phyloP scores from a whole-genome alignment of 108 stramenopile species.

The Nitzschia sp. region DNA sequence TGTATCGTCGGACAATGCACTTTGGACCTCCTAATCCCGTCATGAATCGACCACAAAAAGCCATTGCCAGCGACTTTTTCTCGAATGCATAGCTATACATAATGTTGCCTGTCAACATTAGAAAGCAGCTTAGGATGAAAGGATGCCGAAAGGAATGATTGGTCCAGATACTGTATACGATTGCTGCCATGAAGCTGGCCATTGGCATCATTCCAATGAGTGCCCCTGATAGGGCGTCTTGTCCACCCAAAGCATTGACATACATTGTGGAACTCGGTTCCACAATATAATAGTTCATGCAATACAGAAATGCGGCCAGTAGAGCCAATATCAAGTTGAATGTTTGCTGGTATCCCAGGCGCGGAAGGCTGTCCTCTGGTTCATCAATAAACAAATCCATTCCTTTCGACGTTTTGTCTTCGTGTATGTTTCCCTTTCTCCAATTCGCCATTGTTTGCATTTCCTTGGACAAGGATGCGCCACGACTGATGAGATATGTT shows the following conservation, averaged over 20 bases:
- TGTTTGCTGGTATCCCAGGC: background rate
- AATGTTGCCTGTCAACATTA: conserved; percentile 77
- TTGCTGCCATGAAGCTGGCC: conserved; percentile 72
- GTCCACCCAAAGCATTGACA: conserved; percentile 74
- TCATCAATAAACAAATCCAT: background rate
- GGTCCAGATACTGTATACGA: conserved; percentile 81
- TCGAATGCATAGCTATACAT: conserved; percentile 76
- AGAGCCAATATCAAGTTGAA: conserved; percentile 64
- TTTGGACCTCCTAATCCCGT: conserved; percentile 87
- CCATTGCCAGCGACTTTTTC: conserved; percentile 54
- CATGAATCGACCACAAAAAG: conserved; percentile 77
- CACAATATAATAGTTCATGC: conserved; percentile 94
- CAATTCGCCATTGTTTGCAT: conserved; percentile 60
- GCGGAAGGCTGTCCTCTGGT: background rate
- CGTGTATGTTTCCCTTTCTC: conserved; percentile 23
- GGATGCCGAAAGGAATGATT: conserved; percentile 78
- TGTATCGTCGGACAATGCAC: conserved; percentile 84
- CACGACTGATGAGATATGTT: conserved; percentile 50
- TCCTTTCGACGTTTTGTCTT: background rate
- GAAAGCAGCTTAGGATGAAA: conserved; percentile 59
- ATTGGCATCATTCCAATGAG: conserved; percentile 92
- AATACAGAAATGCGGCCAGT: conserved; percentile 81
- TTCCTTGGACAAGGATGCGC: conserved; percentile 47
- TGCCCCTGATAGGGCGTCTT: conserved; percentile 76
- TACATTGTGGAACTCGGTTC: conserved; percentile 86